Conservation (phyloP, 2,329 filamentous ascomycete species). For the Botrytis fragariae region DNA sequence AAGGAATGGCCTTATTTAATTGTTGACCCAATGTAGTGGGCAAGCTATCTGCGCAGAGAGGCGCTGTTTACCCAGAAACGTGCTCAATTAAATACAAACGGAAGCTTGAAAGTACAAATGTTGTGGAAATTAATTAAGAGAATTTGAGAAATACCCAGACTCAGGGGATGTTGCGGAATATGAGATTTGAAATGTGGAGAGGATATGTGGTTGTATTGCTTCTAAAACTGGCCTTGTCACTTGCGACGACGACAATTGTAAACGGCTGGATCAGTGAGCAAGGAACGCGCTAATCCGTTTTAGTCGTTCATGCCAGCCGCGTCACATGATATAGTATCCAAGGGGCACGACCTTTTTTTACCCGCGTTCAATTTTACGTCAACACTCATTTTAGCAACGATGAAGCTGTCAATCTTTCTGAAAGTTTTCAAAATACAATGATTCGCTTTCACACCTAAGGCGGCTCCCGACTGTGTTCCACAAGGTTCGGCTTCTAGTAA, state of each 20-base stretch:
- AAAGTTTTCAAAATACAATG: not conserved
- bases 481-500: not conserved
- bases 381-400: not conserved
- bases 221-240: conserved; percentile 11
- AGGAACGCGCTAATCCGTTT: conserved; percentile 5
- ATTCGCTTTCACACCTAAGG: not conserved
- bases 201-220: conserved; percentile 14
- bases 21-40: conserved; percentile 18
- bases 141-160: conserved; percentile 29
- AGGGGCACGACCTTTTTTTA: conserved; percentile 3
- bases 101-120: conserved; percentile 17
- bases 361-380: not conserved
- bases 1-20: conserved; percentile 28
- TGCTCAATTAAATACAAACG: conserved; percentile 33
- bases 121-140: conserved; percentile 28
- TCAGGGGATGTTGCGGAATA: conserved; percentile 1
- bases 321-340: not conserved
- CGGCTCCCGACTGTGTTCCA: no score
- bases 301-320: not conserved
- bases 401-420: not conserved
- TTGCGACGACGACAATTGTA: conserved; percentile 16
- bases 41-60: conserved; percentile 19
- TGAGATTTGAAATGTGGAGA: conserved; percentile 16
- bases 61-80: conserved; percentile 24
- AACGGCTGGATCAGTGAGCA: conserved; percentile 8